Conservation (phyloP, 2,329 filamentous ascomycete genomes). For the Camillea tinctor region DNA sequence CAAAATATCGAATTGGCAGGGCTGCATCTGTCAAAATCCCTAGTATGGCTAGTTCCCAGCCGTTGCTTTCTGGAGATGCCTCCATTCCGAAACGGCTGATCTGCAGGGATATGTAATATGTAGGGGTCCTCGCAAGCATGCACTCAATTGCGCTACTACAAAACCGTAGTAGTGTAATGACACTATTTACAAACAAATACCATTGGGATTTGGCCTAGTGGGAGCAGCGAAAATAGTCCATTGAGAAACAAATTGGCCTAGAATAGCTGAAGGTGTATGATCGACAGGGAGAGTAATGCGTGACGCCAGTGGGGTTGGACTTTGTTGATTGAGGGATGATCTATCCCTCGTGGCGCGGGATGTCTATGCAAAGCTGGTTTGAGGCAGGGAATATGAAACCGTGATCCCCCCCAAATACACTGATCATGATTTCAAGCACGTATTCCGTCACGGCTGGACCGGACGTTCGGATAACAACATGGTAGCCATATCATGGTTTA, state of each 20-base stretch:
- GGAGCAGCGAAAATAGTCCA: slow-evolving; percentile 3
- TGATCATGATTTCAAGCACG: slow-evolving; percentile 22
- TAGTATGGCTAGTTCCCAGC: background rate
- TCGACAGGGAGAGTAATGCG: slow-evolving; percentile 17
- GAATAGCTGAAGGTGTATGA: slow-evolving; percentile 22
- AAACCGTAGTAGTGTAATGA: background rate
- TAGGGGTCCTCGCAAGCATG: slow-evolving; percentile 6
- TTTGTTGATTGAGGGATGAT: slow-evolving; percentile 11
- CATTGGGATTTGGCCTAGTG: background rate
- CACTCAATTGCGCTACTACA: background rate
- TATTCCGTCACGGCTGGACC: slow-evolving; percentile 7
- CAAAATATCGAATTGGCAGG: background rate
- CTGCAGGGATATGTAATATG: slow-evolving; percentile 14
- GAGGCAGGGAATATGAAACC: slow-evolving; percentile 29
- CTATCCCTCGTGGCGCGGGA: slow-evolving; percentile 14
- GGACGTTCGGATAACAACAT: slow-evolving; percentile 2
- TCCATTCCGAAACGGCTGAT: slow-evolving; percentile 10
- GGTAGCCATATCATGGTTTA: too few relatives aligned
- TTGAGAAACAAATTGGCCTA: slow-evolving; percentile 11
- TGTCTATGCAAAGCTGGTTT: slow-evolving; percentile 17
- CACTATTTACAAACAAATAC: background rate
- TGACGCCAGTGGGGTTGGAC: slow-evolving; percentile 8
- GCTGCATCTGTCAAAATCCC: background rate
- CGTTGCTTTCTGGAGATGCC: background rate
- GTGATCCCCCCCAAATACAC: slow-evolving; percentile 16